These are phyloP conservation scores for Calophaca sinica DNA, from an alignment of 306 rosid genomes.

Conservation along the genomic window DNA sequence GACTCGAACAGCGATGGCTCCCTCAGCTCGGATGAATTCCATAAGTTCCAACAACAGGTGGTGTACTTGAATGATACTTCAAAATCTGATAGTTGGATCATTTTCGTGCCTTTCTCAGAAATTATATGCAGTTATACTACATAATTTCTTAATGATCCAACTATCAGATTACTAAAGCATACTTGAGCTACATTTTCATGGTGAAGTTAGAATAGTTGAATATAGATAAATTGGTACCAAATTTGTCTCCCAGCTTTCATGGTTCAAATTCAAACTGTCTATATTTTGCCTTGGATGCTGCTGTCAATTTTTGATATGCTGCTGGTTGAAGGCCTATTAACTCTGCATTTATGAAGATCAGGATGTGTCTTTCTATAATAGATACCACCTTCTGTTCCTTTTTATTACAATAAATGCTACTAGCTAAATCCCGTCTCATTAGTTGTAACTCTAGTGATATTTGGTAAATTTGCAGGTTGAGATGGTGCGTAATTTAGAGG, in stretches of 20 bases:
- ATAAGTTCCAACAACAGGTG: conserved; percentile 73
- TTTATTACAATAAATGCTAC: conserved; percentile 13
- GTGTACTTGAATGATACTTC: too few relatives aligned
- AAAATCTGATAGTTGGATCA: too few relatives aligned
- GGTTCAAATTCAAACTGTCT: too few relatives aligned
- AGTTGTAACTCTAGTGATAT: conserved; percentile 8
- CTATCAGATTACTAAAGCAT: conserved; percentile 20
- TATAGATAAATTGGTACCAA: too few relatives aligned
- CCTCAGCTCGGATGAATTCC: conserved; percentile 56
- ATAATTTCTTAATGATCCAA: conserved; percentile 6
- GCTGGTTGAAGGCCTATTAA: conserved; percentile 9
- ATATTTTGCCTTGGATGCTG: neutral
- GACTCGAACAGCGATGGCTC: conserved; percentile 56
- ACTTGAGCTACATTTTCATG: conserved; percentile 25
- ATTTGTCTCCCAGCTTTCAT: too few relatives aligned
- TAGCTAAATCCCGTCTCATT: conserved; percentile 31
- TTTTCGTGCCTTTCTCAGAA: conserved; percentile 31
- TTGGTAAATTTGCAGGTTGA: conserved; percentile 70
- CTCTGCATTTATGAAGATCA: conserved; percentile 3
- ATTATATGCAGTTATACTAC: neutral
- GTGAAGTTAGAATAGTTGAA: neutral
- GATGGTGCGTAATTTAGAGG: conserved; percentile 71
- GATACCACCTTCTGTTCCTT: conserved; percentile 1
- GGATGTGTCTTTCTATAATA: conserved; percentile 7
- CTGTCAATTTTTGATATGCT: too few relatives aligned